Evolutionary conservation across 306 rosid species (phyloP).

Genomic region (Senna tora): DNA sequence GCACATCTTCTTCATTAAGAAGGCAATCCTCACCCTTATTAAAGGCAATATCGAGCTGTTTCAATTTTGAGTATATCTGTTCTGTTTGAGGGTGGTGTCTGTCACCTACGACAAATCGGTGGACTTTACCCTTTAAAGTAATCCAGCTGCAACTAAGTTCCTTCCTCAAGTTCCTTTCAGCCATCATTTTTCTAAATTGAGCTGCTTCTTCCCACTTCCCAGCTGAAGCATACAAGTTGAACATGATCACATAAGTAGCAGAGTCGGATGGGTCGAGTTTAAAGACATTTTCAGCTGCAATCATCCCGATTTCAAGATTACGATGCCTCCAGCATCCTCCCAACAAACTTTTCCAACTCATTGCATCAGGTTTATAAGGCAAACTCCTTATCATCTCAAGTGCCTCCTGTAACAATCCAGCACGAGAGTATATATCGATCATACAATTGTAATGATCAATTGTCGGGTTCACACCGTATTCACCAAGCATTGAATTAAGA

Average conservation of each 20-base stretch:
- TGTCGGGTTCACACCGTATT: conserved; percentile 49
- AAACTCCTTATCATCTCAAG: conserved; percentile 51
- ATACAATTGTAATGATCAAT: conserved; percentile 63
- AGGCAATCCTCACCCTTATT: conserved; percentile 37
- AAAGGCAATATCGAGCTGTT: conserved; percentile 43
- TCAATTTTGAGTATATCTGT: conserved; percentile 52
- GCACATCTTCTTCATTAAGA: conserved; percentile 50
- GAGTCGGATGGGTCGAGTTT: conserved; percentile 53
- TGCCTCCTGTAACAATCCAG: conserved; percentile 56
- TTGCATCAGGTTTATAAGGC: conserved; percentile 54
- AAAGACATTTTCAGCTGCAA: conserved; percentile 54
- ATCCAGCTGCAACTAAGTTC: conserved; percentile 67
- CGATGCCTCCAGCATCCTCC: conserved; percentile 68
- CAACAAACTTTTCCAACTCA: conserved; percentile 68
- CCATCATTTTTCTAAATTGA: conserved; percentile 55
- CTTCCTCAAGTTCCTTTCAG: conserved; percentile 54
- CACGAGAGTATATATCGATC: conserved; percentile 65
- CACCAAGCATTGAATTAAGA: conserved; percentile 56
- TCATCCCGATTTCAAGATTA: conserved; percentile 54
- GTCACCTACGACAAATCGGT: conserved; percentile 62
- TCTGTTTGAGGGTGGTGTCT: conserved; percentile 63
- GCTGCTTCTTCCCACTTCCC: conserved; percentile 70
- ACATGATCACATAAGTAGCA: conserved; percentile 58
- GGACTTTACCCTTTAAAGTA: conserved; percentile 52
- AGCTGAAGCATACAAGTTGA: conserved; percentile 52